Base-by-base conservation (phyloP, 2,329 filamentous ascomycete genomes). In the Ophiocordyceps sinensis region DNA sequence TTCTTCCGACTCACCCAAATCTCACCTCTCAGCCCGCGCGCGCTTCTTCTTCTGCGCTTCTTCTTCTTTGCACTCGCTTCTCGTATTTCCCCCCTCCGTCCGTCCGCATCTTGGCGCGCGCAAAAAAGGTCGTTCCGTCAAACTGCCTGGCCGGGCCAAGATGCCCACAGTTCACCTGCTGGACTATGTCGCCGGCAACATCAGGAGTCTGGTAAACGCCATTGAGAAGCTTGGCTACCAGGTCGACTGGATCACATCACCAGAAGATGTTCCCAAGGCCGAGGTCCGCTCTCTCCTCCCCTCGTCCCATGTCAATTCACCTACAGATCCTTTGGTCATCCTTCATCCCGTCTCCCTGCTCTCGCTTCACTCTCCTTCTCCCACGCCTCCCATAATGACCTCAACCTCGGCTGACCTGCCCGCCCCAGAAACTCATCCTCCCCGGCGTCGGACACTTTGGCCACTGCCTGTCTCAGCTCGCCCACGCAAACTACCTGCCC, bases 371-470 rank as follows among this genome's bases (percentile, higher is more conserved):
- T 7, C 21, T 32, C 45, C 39, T 49, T 2, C 35, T 14, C 19
- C 6, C 30, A 6, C 23, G 23, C 23, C 23, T 26, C 23, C 5
- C 23, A 9, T 9, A 7, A 26, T 26, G 23, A 7, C 23, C 9
- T 26, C 6, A 7, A 26, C 23, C 23, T 26, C 23, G 23, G 23
- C 36, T 32, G 10, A 38, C 19, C 4, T 37, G 5, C 44, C 29
- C 37, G 40, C 14, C 23, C 23, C 59, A 94, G 82, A 93, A 81
- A 74, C 77, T 98, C 53, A 95, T 98, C 49, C 75, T 98, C 23
- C 91, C 91, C 5, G 91, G 91, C 45, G 91, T 98, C 47, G 91
- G 91, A 52, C 89, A 98, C 70, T 98, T 96, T 55, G 91, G 91
- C 45, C 87, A 98, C 69, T 98, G 91, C 62, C 70, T 96, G 48